Evolutionary conservation across 257 asterid species (phyloP), one percentile per base, ranked within the genome.

Genomic region (Thymus mandschuricus): DNA sequence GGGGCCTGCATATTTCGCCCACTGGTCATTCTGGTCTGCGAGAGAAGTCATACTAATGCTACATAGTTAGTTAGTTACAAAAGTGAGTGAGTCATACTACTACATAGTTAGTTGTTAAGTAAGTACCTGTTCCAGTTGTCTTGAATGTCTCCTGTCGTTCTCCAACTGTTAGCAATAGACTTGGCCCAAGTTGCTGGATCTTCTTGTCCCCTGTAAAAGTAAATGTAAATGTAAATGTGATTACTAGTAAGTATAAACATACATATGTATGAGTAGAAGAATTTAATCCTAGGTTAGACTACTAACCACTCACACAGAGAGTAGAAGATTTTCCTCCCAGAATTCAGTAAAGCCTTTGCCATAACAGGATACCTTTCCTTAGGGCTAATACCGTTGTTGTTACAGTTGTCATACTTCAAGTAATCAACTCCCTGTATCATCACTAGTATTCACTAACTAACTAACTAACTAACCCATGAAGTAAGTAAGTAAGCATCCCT

Each of bases 181-280:
- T 80, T 80, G 43, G 93, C 99, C 99, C 99, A 94, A 44, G 97
- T 91, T 21, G 99, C 99, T 43, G 99, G 99, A 82, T 94, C 89
- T 49, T 89, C 92, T 46, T 76, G 79, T 2, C 99, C 99, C 99
- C 98, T 52, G 30, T 51, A 13, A 12, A 21, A 21, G 21, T 21
- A 21, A 21, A 21, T 21, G 21, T 21, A 21, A 21, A 44, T 44
- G 2, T 7, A 44, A n/a, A n/a, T n/a, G n/a, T n/a, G n/a, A n/a
- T n/a, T n/a, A n/a, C n/a, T n/a, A n/a, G n/a, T n/a, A n/a, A n/a
- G n/a, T 21, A 0, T 21, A 21, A 21, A 21, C 21, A 21, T 21
- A 21, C 0, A 21, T 21, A 21, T 21, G 21, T 21, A 21, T 21
- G 21, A 21, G 21, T 21, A 21, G 21, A 21, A 21, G 21, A 21